Conservation (phyloP, 495 filamentous ascomycete species). For the Podospora bellae-mahoneyi region DNA sequence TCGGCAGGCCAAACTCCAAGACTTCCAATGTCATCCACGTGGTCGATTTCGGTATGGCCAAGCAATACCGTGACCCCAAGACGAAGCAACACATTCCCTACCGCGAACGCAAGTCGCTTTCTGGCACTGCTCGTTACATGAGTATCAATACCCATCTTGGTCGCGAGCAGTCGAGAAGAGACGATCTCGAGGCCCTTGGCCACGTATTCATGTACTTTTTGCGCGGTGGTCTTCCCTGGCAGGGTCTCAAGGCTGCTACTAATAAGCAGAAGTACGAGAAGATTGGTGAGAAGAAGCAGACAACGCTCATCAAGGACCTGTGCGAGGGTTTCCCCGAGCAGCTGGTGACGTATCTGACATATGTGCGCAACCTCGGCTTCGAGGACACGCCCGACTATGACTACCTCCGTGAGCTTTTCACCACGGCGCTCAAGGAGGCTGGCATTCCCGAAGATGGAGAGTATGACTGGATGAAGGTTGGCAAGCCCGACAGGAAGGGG, state of each 20-base stretch:
- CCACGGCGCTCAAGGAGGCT: slow-evolving; percentile 89
- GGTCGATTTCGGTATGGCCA: slow-evolving; percentile 99
- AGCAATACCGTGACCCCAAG: slow-evolving; percentile 98
- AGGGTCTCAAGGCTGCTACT: slow-evolving; percentile 96
- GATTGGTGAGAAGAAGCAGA: slow-evolving; percentile 99
- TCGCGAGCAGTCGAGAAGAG: slow-evolving; percentile 90
- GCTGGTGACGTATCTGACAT: slow-evolving; percentile 95
- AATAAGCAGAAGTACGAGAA: slow-evolving; percentile 99
- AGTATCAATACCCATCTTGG: slow-evolving; percentile 99
- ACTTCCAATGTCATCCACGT: slow-evolving; percentile 97
- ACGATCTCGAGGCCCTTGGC: slow-evolving; percentile 92
- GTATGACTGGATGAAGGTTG: slow-evolving; percentile 99
- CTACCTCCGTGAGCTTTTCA: slow-evolving; percentile 93
- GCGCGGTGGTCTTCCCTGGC: slow-evolving; percentile 93
- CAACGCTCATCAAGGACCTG: slow-evolving; percentile 91
- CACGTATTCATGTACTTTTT: slow-evolving; percentile 99
- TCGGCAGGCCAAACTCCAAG: slow-evolving; percentile 89
- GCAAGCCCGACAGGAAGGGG: slow-evolving; percentile 90
- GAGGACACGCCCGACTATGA: slow-evolving; percentile 99
- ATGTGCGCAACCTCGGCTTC: slow-evolving; percentile 96
- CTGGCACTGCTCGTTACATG: slow-evolving; percentile 98
- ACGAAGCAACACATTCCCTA: slow-evolving; percentile 99
- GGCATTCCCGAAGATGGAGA: slow-evolving; percentile 97
- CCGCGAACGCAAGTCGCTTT: slow-evolving; percentile 93
- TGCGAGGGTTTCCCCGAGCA: slow-evolving; percentile 97